Evolutionary conservation across 352 stramenopile species (phyloP).

Genomic region (Pythium periplocum): DNA sequence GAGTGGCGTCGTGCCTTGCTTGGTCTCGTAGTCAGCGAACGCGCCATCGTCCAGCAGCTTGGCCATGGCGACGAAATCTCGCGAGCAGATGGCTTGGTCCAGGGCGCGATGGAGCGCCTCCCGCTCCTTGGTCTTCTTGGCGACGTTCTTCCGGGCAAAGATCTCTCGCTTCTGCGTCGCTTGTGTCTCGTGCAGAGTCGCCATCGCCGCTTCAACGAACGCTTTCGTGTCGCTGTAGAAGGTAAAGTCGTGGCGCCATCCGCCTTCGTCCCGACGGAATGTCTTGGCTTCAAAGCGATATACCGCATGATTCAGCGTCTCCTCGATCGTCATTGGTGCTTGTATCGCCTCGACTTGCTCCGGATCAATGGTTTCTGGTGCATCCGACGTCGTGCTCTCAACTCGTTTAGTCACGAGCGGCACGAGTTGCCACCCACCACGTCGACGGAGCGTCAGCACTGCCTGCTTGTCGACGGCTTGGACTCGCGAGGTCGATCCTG

Average conservation of each 20-base stretch:
- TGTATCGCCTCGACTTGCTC: conserved; percentile 6
- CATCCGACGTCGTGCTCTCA: background rate
- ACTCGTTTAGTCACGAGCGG: conserved; percentile 21
- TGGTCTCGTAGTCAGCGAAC: conserved; percentile 64
- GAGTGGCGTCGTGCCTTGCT: conserved; percentile 31
- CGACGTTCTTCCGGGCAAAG: conserved; percentile 35
- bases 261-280: conserved; percentile 26
- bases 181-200: conserved; percentile 14
- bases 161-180: conserved; percentile 27
- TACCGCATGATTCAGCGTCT: conserved; percentile 48
- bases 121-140: conserved; percentile 37
- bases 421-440: conserved; percentile 46
- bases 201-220: conserved; percentile 27
- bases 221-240: conserved; percentile 29
- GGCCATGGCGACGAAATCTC: conserved; percentile 32
- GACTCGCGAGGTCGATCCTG: conserved; percentile 15
- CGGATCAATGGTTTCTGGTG: conserved; percentile 1
- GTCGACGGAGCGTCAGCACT: conserved; percentile 5
- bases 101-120: conserved; percentile 36
- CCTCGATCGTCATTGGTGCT: conserved; percentile 31
- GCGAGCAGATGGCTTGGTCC: conserved; percentile 34
- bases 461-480: conserved; percentile 1
- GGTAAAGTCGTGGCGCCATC: conserved; percentile 30
- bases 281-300: conserved; percentile 33
- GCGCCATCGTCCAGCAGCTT: conserved; percentile 50